Evolutionary conservation across 1,139 yeast species (phyloP), one percentile per base, ranked within the genome.

Genomic region (Geotrichum citri-aurantii): DNA sequence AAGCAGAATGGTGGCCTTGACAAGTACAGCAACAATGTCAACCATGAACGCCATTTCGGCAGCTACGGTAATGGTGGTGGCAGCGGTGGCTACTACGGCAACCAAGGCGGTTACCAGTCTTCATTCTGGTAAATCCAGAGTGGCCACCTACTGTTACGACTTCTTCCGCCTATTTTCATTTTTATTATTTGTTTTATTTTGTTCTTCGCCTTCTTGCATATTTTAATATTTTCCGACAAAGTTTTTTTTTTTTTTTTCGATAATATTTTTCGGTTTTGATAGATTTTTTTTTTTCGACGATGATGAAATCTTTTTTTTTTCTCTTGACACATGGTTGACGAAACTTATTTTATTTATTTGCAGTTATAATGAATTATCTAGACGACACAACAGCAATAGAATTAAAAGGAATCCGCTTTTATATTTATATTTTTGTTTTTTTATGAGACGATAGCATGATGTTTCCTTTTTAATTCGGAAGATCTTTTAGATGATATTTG

Each of bases 1-100:
- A 69, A 71, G 66, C 75, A 74, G 40, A 66, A 69, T 61, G 63
- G 63, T 61, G 68, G 73, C 57, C 66, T 66, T 59, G 70, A 71
- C 58, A 67, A 71, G 54, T 65, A 69, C 63, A 68, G 71, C 50
- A 69, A 70, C 58, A 67, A 67, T 59, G 69, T 71, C 48, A 65
- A 67, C 58, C 66, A 62, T 61, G 66, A 66, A 61, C 65, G 68
- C 58, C 61, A 65, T 61, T n/a, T 19, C 21, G 48, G 48, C 23
- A 33, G 54, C 19, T 69, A 70, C 54, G 72, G 73, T 54, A 71
- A 73, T 60, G 69, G 71, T 59, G 74, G 70, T 64, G 52, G 71
- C 61, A 65, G 65, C 62, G 72, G 53, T 50, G 54, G 58, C 48
- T 19, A 31, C 19, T 57, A 59, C 33, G 62, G 62, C 44, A 60